Conservation (phyloP, 768 basidiomycete genomes). For the Xerocomus potaroensis region DNA sequence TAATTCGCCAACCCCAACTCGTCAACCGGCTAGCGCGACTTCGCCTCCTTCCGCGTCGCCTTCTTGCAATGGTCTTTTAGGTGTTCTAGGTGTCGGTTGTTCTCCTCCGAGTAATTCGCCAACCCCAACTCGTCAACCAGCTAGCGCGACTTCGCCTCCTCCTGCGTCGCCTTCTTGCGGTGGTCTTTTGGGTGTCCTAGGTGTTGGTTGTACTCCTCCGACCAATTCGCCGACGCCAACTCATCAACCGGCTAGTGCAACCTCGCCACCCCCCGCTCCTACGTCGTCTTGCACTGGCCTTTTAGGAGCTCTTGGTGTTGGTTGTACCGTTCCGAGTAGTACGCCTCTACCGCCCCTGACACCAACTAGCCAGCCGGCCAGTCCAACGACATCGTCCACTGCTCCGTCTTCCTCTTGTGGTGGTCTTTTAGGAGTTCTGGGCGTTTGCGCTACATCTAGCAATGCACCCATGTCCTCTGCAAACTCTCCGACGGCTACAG, state of each 20-base stretch:
- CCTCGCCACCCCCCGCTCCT: background rate
- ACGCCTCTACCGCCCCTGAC: background rate
- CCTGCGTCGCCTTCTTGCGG: background rate
- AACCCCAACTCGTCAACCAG: too few relatives aligned
- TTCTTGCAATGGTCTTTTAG: constrained; percentile 19
- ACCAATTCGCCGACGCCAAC: background rate
- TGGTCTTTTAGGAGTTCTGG: constrained; percentile 9
- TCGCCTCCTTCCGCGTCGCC: constrained; percentile 11
- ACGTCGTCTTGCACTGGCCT: constrained; percentile 7
- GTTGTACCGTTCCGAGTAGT: background rate
- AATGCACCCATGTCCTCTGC: constrained; percentile 1
- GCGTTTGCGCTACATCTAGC: constrained; percentile 11
- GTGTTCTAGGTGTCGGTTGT: constrained; percentile 11
- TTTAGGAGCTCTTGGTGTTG: constrained; percentile 9
- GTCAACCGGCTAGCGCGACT: too few relatives aligned
- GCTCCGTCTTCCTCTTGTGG: constrained; percentile 4
- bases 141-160: too few relatives aligned
- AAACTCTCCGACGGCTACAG: constrained; percentile 1
- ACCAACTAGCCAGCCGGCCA: background rate
- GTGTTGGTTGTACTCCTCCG: background rate
- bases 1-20: too few relatives aligned
- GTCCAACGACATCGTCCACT: background rate
- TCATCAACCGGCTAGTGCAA: background rate
- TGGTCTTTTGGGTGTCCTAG: constrained; percentile 10
- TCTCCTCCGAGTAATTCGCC: background rate